phyloP scores from a whole-genome alignment of 306 rosid species.

The Pyrus betulifolia region DNA sequence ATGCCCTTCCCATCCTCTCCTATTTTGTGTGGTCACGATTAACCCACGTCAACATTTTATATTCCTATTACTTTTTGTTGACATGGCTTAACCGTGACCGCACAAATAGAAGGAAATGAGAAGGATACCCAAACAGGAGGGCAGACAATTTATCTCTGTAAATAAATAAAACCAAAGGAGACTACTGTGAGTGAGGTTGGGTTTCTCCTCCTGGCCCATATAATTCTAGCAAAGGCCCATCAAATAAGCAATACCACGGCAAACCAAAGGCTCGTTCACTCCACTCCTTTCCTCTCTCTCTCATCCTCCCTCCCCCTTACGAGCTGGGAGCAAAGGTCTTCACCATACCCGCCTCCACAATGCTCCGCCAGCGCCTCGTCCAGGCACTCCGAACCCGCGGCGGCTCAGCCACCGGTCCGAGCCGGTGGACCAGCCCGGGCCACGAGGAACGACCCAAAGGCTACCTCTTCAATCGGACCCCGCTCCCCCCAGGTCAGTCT shows the following conservation, averaged over 20 bases:
- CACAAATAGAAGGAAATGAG: too few species aligned
- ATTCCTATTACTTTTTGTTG: too few species aligned
- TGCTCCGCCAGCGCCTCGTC: constrained; percentile 76
- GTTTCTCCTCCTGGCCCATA: background rate
- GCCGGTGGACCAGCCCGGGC: constrained; percentile 83
- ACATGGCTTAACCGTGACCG: too few species aligned
- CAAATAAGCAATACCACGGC: background rate
- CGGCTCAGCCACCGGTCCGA: constrained; percentile 44
- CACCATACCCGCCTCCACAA: constrained; percentile 36
- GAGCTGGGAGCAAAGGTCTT: background rate
- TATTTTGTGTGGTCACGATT: too few species aligned
- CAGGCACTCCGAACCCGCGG: constrained; percentile 62
- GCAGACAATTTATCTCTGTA: too few species aligned
- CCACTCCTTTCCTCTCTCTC: background rate
- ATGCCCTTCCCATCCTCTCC: too few species aligned
- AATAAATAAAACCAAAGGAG: too few species aligned
- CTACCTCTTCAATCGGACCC: constrained; percentile 66
- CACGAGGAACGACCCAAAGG: constrained; percentile 89
- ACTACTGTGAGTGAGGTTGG: background rate
- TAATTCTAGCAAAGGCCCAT: background rate
- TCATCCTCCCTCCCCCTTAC: background rate
- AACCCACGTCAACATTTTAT: too few species aligned
- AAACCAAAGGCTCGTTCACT: background rate
- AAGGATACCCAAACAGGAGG: too few species aligned
- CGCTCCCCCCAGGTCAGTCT: constrained; percentile 62